phyloP scores from a whole-genome alignment of 2,329 filamentous ascomycete genomes.

The Aspergillus texensis region DNA sequence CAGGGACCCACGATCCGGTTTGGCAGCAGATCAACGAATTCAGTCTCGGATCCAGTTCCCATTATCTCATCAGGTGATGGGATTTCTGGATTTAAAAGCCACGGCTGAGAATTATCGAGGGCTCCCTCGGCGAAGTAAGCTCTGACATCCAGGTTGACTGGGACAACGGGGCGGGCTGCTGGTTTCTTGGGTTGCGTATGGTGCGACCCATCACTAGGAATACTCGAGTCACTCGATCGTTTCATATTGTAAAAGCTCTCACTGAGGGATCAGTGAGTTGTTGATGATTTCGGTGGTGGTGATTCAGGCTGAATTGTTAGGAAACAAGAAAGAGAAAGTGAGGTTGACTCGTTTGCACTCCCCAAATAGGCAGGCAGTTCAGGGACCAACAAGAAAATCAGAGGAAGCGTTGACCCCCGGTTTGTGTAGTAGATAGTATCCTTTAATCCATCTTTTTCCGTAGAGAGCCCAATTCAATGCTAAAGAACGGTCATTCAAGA shows the following conservation, averaged over 20 bases:
- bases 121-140: conserved; percentile 29
- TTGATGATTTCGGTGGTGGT: not conserved
- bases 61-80: conserved; percentile 45
- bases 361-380: not conserved
- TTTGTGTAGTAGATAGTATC: not conserved
- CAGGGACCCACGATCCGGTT: conserved; percentile 64
- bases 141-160: conserved; percentile 34
- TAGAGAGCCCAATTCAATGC: not conserved
- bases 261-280: not conserved
- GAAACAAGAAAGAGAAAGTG: not conserved
- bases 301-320: not conserved
- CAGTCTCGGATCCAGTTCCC: conserved; percentile 21
- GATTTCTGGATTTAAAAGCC: conserved; percentile 43
- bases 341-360: not conserved
- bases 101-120: conserved; percentile 24
- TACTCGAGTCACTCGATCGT: not conserved
- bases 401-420: not conserved
- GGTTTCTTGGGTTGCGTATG: not conserved
- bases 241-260: not conserved
- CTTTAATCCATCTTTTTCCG: not conserved
- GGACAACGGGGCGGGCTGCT: not conserved
- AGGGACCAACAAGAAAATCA: not conserved
- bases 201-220: not conserved
- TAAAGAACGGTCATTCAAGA: too few relatives aligned
- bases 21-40: conserved; percentile 43